A percentile compares a stretch with the other conserved stretches of the same genome.
Conservation (phyloP, 2,329 filamentous ascomycete genomes). For the Colletotrichum cuscutae region DNA sequence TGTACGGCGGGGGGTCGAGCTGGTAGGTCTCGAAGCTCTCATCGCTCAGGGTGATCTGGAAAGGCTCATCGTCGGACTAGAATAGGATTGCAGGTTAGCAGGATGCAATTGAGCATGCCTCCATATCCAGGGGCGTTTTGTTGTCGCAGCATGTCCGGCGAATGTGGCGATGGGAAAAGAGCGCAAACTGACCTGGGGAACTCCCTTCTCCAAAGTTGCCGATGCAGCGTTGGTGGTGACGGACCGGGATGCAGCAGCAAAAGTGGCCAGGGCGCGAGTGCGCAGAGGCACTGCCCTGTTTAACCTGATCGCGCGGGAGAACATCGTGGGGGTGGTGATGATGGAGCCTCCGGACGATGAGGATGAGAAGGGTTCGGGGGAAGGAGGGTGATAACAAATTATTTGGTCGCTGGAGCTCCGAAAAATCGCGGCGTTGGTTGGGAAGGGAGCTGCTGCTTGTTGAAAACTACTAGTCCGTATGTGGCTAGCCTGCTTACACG, state of each 20-base stretch:
- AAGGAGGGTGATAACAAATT: conserved; percentile 42
- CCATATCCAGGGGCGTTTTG: background rate
- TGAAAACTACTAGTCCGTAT: conserved; percentile 47
- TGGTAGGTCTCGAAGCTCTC: conserved; percentile 99
- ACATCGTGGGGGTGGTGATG: conserved; percentile 62
- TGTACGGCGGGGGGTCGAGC: conserved; percentile 95
- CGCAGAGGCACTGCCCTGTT: conserved; percentile 70
- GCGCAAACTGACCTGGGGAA: conserved; percentile 56
- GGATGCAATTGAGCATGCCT: background rate
- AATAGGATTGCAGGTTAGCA: conserved; percentile 27
- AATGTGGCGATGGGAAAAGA: conserved; percentile 27
- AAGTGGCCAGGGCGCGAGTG: conserved; percentile 55
- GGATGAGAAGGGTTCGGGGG: conserved; percentile 42
- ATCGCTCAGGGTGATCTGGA: conserved; percentile 91
- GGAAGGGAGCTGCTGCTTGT: conserved; percentile 47
- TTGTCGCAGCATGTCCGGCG: background rate
- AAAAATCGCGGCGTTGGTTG: conserved; percentile 56
- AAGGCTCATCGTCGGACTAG: conserved; percentile 92
- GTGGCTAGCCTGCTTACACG: conserved; percentile 40
- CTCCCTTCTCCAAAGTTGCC: conserved; percentile 84
- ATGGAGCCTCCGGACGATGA: conserved; percentile 46
- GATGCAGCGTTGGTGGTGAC: conserved; percentile 97
- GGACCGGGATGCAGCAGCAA: conserved; percentile 69
- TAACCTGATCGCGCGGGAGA: conserved; percentile 75
- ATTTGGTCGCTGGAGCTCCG: conserved; percentile 49